Base-by-base conservation (phyloP, 345 rosid species). In the Anacardium occidentale region DNA sequence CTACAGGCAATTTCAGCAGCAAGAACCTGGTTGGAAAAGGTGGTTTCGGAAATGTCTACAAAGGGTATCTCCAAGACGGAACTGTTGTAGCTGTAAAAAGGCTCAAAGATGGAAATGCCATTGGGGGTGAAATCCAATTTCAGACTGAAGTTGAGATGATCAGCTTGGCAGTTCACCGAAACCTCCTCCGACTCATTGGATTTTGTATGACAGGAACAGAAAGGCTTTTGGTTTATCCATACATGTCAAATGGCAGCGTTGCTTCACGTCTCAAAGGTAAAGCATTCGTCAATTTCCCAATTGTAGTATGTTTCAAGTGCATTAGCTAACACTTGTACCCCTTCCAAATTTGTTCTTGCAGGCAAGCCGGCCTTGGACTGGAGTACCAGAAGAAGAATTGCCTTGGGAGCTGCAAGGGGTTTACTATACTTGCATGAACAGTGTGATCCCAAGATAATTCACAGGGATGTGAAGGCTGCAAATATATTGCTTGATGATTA, bases 401-500 rank as follows among this genome's bases (percentile, higher is more conserved):
- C 98, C 4, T 70, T 96, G 67, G 98, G 99, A 72, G 91, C 99
- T 54, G 97, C 89, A 18, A 88, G 99, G 73, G 99, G 99, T 8
- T 86, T 92, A 56, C 75, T 93, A 15, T 95, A 96, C 83, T 79
- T 96, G 82, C 98, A 96, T 54, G 98, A 96, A 69, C 98, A 96
- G 60, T 93, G 99, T 17, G 97, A 96, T 66, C 99, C 99, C 18
- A 91, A 96, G 86, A 93, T 96, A 64, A 90, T 96, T 83, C 99
- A 92, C 70, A 84, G 97, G 63, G 98, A 93, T 64, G 98, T 93
- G 55, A 93, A 96, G 84, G 99, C 99, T 71, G 99, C 98, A 1
- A 96, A 92, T 47, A 86, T 96, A 81, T 82, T 93, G 84, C 93
- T 96, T 0, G 98, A 93, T 57, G 98, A 91, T 74, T 83, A 82